A percentile compares a stretch with the other conserved stretches of the same genome.
These are phyloP conservation scores for Postia placenta DNA, from an alignment of 768 basidiomycete genomes.

Conservation along the genomic window DNA sequence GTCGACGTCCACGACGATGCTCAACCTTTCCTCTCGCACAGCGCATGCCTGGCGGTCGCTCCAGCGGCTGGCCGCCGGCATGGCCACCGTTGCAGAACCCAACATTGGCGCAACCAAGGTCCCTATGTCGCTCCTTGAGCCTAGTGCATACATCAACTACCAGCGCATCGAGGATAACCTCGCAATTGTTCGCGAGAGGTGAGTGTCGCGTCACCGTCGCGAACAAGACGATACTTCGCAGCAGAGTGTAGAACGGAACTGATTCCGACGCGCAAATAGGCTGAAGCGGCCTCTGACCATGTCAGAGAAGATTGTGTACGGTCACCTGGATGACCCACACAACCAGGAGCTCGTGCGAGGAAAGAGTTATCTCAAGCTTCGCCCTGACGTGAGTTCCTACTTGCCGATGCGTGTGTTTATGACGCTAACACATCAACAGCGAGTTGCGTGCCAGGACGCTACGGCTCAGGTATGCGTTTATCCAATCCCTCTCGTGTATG, in stretches of 20 bases:
- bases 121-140: conserved; percentile 81
- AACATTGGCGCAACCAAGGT: conserved; percentile 92
- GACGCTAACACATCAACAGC: conserved; percentile 33
- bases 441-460: conserved; percentile 88
- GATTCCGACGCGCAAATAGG: too few species aligned
- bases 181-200: conserved; percentile 81
- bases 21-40: conserved; percentile 23
- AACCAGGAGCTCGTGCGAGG: conserved; percentile 90
- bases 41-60: conserved; percentile 21
- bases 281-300: conserved; percentile 86
- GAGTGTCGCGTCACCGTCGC: conserved; percentile 4
- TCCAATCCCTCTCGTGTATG: background rate
- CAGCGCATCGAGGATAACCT: conserved; percentile 99
- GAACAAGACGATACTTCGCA: too few species aligned
- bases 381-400: conserved; percentile 80
- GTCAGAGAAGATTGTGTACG: conserved; percentile 97
- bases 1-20: conserved; percentile 22
- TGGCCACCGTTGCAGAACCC: conserved; percentile 72
- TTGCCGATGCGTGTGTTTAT: background rate
- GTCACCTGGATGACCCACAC: conserved; percentile 93
- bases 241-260: too few species aligned
- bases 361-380: conserved; percentile 91
- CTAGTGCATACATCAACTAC: conserved; percentile 84
- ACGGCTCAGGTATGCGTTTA: conserved; percentile 63
- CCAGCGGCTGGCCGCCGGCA: conserved; percentile 37